Percentiles rank a stretch among this genome's conserved stretches.
Conservation (phyloP, 768 basidiomycete genomes). For the Chiua virens region DNA sequence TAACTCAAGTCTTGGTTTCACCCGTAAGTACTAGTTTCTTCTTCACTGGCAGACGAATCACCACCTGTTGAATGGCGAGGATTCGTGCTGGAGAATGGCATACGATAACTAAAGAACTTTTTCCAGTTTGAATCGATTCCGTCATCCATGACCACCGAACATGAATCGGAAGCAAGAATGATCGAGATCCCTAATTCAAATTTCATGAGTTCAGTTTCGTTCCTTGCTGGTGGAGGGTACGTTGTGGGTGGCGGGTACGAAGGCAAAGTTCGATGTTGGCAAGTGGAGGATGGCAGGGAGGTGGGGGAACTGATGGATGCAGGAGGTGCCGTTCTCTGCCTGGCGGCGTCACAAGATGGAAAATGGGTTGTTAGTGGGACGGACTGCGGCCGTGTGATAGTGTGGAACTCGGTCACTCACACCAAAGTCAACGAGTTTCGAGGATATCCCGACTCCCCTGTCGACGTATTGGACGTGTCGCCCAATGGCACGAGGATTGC, state of each 20-base stretch:
- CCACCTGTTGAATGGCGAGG: no score
- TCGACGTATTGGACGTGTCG: neutral
- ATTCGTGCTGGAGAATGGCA: no score
- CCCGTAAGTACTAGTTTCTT: no score
- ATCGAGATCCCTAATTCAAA: no score
- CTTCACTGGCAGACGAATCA: no score
- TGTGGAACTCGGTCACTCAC: neutral
- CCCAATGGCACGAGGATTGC: neutral
- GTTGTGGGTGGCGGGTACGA: slow-evolving; percentile 8
- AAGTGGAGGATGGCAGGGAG: slow-evolving; percentile 5
- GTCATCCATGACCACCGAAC: no score
- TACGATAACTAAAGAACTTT: no score
- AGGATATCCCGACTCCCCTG: neutral
- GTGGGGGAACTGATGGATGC: neutral
- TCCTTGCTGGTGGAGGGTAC: slow-evolving; percentile 6
- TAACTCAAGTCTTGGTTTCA: no score
- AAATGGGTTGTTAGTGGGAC: neutral
- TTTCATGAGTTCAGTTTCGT: neutral
- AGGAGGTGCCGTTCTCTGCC: neutral
- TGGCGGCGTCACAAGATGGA: neutral
- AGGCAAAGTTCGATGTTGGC: slow-evolving; percentile 5
- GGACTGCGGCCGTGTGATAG: neutral
- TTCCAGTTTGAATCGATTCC: no score
- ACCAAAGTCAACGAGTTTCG: neutral
- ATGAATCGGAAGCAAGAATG: no score